Evolutionary conservation across 305 asterid genomes (phyloP).

Genomic region (Fraxinus albicans): DNA sequence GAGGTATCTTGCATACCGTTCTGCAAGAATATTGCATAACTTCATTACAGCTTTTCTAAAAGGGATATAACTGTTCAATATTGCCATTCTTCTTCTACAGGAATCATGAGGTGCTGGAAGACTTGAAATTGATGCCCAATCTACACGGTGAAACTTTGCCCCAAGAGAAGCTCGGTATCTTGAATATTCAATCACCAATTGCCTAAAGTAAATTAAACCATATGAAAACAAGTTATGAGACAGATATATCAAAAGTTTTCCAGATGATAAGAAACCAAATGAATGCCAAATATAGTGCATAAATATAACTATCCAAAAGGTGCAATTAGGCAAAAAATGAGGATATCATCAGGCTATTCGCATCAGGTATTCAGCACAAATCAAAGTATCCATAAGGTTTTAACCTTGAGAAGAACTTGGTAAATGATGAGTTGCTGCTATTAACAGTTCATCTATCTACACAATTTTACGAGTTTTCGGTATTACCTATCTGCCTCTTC

Average conservation of each 20-base stretch:
- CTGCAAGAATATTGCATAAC: conserved; percentile 67
- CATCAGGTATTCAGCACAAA: conserved; percentile 8
- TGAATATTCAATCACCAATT: conserved; percentile 78
- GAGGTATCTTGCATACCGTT: conserved; percentile 60
- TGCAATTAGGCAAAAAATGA: conserved; percentile 14
- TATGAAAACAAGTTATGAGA: conserved; percentile 23
- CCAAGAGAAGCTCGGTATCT: conserved; percentile 81
- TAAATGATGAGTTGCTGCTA: conserved; percentile 17
- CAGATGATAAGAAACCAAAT: conserved; percentile 13
- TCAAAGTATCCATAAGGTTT: conserved; percentile 11
- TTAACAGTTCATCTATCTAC: conserved; percentile 20
- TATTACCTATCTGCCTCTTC: conserved; percentile 88
- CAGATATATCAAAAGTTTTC: conserved; percentile 4
- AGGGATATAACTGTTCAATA: conserved; percentile 43
- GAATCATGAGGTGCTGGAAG: conserved; percentile 82
- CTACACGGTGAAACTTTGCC: conserved; percentile 66
- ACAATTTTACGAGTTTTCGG: conserved; percentile 23
- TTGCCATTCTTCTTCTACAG: conserved; percentile 88
- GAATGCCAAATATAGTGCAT: not conserved
- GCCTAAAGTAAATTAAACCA: conserved; percentile 46
- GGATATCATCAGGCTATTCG: conserved; percentile 13
- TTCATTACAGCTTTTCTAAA: conserved; percentile 71
- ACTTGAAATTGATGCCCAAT: conserved; percentile 67
- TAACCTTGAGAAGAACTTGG: conserved; percentile 2
- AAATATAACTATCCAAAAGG: conserved; percentile 3